Evolutionary conservation across 129 eudicot genomes (phyloP).

Genomic region (Helichrysum umbraculigerum): DNA sequence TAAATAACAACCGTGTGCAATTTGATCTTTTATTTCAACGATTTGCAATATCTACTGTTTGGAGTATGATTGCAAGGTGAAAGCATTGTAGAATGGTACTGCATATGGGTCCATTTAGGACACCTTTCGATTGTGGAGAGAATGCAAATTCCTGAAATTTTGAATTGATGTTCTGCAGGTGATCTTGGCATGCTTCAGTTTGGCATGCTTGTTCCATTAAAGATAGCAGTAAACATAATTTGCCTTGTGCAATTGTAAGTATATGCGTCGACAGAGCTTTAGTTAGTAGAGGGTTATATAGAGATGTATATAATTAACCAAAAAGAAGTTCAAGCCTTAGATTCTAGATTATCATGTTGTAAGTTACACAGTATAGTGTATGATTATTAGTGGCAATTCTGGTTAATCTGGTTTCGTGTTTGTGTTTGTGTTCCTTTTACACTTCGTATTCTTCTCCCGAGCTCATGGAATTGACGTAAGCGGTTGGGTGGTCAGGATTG

Average conservation of each 20-base stretch:
- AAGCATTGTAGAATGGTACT: neutral
- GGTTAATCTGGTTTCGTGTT: no score
- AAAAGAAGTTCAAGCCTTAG: neutral
- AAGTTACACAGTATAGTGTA: neutral
- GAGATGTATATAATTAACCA: neutral
- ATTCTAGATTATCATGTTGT: neutral
- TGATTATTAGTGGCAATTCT: neutral
- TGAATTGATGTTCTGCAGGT: no score
- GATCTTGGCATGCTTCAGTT: neutral
- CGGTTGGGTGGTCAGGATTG: no score
- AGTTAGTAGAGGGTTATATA: neutral
- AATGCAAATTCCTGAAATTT: no score
- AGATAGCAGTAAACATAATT: neutral
- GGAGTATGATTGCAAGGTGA: neutral
- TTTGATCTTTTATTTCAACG: neutral
- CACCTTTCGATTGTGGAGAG: no score
- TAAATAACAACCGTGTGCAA: neutral
- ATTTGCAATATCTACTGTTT: neutral
- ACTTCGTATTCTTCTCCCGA: no score
- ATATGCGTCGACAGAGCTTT: neutral
- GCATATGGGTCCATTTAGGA: no score
- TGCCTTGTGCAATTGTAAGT: neutral
- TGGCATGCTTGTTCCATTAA: neutral
- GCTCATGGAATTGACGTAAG: no score
- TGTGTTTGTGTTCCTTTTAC: no score